These are phyloP conservation scores for Vanderwaltozyma tropicalis DNA, from an alignment of 805 yeast genomes.

Conservation along the genomic window DNA sequence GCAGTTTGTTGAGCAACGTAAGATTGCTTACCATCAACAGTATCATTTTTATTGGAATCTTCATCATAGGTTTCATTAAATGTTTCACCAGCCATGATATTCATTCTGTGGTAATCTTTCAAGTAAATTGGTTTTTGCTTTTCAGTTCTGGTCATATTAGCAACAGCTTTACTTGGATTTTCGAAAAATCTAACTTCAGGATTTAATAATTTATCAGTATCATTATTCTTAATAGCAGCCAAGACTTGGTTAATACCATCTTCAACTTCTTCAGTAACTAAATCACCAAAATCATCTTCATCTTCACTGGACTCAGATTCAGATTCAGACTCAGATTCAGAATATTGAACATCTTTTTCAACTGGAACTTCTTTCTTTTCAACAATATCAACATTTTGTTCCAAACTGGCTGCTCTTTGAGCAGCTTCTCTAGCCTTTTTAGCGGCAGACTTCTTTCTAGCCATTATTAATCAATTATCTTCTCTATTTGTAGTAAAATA, in stretches of 20 bases:
- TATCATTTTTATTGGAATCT: slow-evolving; percentile 37
- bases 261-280: slow-evolving; percentile 80
- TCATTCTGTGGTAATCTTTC: slow-evolving; percentile 87
- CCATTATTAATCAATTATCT: slow-evolving; percentile 34
- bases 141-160: slow-evolving; percentile 20
- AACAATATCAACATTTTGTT: slow-evolving; percentile 5
- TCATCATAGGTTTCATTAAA: slow-evolving; percentile 42
- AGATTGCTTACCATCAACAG: slow-evolving; percentile 40
- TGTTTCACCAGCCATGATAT: slow-evolving; percentile 56
- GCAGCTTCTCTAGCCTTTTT: slow-evolving; percentile 52
- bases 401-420: slow-evolving; percentile 8
- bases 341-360: not conserved
- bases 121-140: slow-evolving; percentile 69
- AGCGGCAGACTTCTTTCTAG: slow-evolving; percentile 80
- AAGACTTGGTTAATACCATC: slow-evolving; percentile 65
- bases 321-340: slow-evolving; percentile 20
- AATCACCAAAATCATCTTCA: slow-evolving; percentile 87
- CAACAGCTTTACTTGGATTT: slow-evolving; percentile 41
- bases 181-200: slow-evolving; percentile 66
- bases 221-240: slow-evolving; percentile 56
- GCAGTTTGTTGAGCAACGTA: slow-evolving; percentile 67
- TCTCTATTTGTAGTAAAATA: too few species aligned
- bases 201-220: slow-evolving; percentile 49
- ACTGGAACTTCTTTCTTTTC: slow-evolving; percentile 4
- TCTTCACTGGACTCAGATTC: slow-evolving; percentile 39